phyloP scores from a whole-genome alignment of 345 rosid genomes.

The Excoecaria cochinchinensis region DNA sequence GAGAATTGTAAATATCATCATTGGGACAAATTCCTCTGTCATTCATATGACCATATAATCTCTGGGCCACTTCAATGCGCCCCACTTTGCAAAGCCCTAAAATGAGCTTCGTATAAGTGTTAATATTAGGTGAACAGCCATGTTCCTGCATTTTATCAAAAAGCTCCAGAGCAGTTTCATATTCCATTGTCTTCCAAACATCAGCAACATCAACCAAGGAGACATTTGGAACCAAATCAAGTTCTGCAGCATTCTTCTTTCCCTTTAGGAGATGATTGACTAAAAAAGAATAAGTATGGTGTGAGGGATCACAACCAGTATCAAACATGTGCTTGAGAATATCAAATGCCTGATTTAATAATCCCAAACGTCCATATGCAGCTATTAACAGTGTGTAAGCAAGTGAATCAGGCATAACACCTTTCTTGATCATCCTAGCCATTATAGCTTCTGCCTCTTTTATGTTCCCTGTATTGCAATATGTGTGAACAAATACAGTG shows the following conservation, averaged over 20 bases:
- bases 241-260: constrained; percentile 23
- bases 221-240: constrained; percentile 32
- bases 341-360: constrained; percentile 56
- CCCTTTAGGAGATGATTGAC: constrained; percentile 52
- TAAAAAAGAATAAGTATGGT: constrained; percentile 56
- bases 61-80: constrained; percentile 48
- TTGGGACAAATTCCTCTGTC: constrained; percentile 52
- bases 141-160: constrained; percentile 57
- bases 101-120: constrained; percentile 58
- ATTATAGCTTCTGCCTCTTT: constrained; percentile 68
- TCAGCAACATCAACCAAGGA: constrained; percentile 32
- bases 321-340: constrained; percentile 78
- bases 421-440: constrained; percentile 57
- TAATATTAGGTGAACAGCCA: constrained; percentile 60
- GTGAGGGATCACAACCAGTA: constrained; percentile 77
- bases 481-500: constrained; percentile 68
- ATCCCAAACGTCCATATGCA: constrained; percentile 63
- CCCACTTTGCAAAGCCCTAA: constrained; percentile 61
- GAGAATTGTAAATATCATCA: constrained; percentile 54
- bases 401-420: constrained; percentile 63
- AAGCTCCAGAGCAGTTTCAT: constrained; percentile 52
- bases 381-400: constrained; percentile 58
- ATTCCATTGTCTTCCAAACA: constrained; percentile 60
- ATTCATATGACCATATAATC: constrained; percentile 52
- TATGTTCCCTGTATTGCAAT: constrained; percentile 58